Evolutionary conservation across 208 protist species (phyloP).

Genomic region (Naegleria fowleri): DNA sequence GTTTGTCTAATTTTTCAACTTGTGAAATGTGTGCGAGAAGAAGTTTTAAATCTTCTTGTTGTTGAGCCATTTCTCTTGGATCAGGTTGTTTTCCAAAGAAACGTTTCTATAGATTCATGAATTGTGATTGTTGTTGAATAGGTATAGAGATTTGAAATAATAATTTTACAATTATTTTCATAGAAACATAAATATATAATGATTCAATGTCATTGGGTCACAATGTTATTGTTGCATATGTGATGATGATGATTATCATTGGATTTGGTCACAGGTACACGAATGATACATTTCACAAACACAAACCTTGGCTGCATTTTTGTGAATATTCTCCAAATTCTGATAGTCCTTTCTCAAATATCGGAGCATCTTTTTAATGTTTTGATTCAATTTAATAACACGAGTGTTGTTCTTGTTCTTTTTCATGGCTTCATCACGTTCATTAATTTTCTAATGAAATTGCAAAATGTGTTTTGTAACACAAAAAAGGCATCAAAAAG

Average conservation of each 20-base stretch:
- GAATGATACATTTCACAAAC: too few species aligned
- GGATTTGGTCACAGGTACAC: too few species aligned
- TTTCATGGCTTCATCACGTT: neutral
- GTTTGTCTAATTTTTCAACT: neutral
- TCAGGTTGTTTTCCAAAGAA: neutral
- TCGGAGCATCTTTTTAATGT: neutral
- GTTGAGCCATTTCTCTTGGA: neutral
- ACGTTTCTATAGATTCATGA: neutral
- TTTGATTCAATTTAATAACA: neutral
- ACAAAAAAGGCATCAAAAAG: too few species aligned
- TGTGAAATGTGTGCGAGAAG: neutral
- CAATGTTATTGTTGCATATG: too few species aligned
- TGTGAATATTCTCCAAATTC: neutral
- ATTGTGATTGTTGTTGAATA: too few species aligned
- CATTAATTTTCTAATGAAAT: neutral
- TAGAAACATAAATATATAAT: too few species aligned
- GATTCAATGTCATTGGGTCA: too few species aligned
- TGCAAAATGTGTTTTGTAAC: too few species aligned
- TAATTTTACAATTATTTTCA: too few species aligned
- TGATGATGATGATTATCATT: too few species aligned
- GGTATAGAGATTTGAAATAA: too few species aligned
- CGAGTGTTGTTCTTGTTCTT: neutral
- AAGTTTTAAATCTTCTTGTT: neutral
- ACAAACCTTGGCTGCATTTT: neutral
- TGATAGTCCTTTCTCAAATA: neutral